Evolutionary conservation across 2,329 filamentous ascomycete genomes (phyloP).

Genomic region (Colletotrichum euphorbiae): DNA sequence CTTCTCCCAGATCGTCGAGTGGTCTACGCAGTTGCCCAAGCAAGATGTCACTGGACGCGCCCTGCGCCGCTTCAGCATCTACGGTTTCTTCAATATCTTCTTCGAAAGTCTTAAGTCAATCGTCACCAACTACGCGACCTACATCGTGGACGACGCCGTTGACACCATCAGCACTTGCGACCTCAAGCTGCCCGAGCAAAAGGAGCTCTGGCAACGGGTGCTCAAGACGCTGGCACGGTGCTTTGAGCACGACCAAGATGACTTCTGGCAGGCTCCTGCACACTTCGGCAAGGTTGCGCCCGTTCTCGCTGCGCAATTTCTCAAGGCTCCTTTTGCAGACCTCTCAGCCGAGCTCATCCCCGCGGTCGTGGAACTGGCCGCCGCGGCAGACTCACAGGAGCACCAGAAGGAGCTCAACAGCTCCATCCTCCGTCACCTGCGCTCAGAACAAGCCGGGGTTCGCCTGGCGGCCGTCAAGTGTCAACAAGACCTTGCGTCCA

Average conservation of each 20-base stretch:
- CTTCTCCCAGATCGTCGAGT: conserved; percentile 87
- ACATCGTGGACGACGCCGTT: conserved; percentile 81
- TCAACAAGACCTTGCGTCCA: conserved; percentile 82
- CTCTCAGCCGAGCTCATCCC: conserved; percentile 71
- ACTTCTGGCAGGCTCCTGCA: conserved; percentile 93
- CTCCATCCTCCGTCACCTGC: conserved; percentile 80
- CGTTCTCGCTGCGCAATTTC: conserved; percentile 76
- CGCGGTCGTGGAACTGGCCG: conserved; percentile 82
- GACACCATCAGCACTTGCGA: conserved; percentile 66
- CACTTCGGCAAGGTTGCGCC: conserved; percentile 82
- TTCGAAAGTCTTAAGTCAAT: conserved; percentile 92
- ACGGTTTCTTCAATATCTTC: conserved; percentile 82
- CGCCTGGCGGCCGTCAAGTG: conserved; percentile 85
- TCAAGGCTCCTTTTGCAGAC: conserved; percentile 58
- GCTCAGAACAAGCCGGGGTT: conserved; percentile 76
- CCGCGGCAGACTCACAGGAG: conserved; percentile 83
- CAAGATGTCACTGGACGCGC: conserved; percentile 68
- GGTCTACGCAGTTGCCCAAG: conserved; percentile 74
- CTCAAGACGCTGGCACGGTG: conserved; percentile 78
- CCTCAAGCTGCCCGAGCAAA: conserved; percentile 62
- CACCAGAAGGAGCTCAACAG: conserved; percentile 92
- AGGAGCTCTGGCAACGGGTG: conserved; percentile 74
- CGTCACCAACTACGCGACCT: conserved; percentile 90
- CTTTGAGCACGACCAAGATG: conserved; percentile 91
- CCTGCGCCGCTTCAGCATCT: conserved; percentile 79